Evolutionary conservation across 2,329 filamentous ascomycete genomes (phyloP), one percentile per base, ranked within the genome.

Genomic region (Microthyrium microscopicum): DNA sequence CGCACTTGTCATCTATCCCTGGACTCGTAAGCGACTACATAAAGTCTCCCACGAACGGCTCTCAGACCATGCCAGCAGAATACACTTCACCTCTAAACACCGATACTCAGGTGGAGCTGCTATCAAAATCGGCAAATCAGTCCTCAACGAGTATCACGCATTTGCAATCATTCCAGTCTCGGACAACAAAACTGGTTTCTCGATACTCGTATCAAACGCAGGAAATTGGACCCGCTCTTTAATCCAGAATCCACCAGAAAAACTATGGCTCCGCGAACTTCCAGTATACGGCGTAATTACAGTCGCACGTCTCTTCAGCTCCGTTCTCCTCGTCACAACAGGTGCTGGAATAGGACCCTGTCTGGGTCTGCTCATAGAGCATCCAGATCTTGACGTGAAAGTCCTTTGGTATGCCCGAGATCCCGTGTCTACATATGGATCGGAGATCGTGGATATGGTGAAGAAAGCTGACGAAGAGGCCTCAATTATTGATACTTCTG

Each of bases 161-260:
- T 85, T 85, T 47, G 79, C 78, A 27, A 75, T 74, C 2, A 78
- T 84, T 39, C 72, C 77, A 1, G 64, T 70, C 38, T 61, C 67
- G 3, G 48, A 57, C 34, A 44, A 60, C 24, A 57, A 57, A 34
- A 18, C 28, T 7, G 73, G 69, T 11, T 81, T 76, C 54, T 80
- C 74, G 1, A 59, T 78, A 20, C 57, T 84, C 20, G 63, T 84
- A 19, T 80, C 76, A 34, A 76, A 74, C 41, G 77, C 76, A 3
- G 78, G 78, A 16, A 77, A 84, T 54, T 84, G 78, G 77, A 84
- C 78, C 1, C 57, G 58, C 17, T 57, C 61, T 20, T 66, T 69
- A 36, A 81, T 84, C 52, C 55, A 62, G 30, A 60, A 64, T 30
- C 70, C 70, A 2, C 75, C 75, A 2, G 63, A 56, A 1, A 54